Evolutionary conservation across 2,329 filamentous ascomycete genomes (phyloP).

Genomic region (Didymella pinodella): DNA sequence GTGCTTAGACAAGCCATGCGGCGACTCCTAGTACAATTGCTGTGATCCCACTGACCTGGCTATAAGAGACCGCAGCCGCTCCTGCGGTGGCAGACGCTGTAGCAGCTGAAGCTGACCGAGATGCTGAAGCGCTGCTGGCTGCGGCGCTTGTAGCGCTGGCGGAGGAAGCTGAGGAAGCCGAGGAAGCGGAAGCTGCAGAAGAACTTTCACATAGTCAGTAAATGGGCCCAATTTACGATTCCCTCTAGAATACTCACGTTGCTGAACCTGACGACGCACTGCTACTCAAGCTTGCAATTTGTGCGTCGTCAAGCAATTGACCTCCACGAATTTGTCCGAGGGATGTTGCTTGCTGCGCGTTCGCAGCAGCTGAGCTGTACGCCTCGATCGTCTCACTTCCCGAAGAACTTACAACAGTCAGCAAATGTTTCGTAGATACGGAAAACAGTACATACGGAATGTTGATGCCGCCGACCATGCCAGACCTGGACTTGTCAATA

Average conservation of each 20-base stretch:
- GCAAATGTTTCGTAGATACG: background rate
- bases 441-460: slow-evolving; percentile 3
- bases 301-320: slow-evolving; percentile 25
- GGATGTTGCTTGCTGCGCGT: slow-evolving; percentile 2
- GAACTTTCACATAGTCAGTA: slow-evolving; percentile 1
- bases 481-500: background rate
- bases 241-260: slow-evolving; percentile 2
- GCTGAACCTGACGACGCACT: slow-evolving; percentile 10
- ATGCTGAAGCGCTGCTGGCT: background rate
- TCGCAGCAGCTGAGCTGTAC: slow-evolving; percentile 10
- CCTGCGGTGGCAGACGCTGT: slow-evolving; percentile 3
- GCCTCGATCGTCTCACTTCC: slow-evolving; percentile 13
- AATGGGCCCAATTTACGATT: too few species aligned
- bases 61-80: background rate
- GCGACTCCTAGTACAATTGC: slow-evolving; percentile 16
- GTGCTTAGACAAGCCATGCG: slow-evolving; percentile 20
- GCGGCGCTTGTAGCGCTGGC: slow-evolving; percentile 4
- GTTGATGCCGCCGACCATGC: slow-evolving; percentile 20
- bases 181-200: slow-evolving; percentile 6
- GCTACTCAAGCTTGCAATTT: slow-evolving; percentile 25
- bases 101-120: slow-evolving; percentile 1
- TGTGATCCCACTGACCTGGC: slow-evolving; percentile 7
- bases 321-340: slow-evolving; percentile 23
- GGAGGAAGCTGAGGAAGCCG: slow-evolving; percentile 12
- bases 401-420: slow-evolving; percentile 2